Evolutionary conservation across 2,329 filamentous ascomycete species (phyloP), one percentile per base, ranked within the genome.

Genomic region (Lasiodiplodia citricola): DNA sequence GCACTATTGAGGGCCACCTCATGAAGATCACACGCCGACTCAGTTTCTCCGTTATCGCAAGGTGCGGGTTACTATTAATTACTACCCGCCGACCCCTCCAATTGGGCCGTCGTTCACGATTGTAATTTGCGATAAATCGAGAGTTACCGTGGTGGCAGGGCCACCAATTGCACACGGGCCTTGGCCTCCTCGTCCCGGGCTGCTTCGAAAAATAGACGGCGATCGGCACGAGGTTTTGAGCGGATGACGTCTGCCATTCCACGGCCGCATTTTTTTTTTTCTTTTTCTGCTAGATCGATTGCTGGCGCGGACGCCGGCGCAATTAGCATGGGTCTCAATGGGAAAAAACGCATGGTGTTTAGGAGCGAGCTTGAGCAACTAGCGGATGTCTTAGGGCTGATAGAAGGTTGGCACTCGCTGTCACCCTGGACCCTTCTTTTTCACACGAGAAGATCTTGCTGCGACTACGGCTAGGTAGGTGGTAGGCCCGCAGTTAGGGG

Each of bases 91-190:
- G 60, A 64, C 60, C 60, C 60, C 60, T 47, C 60, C 44, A 64
- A 52, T 64, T 47, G 58, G 28, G 28, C 35, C n/a, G 41, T 8
- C 23, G 21, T 51, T 35, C 25, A 35, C 28, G 44, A 14, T 31
- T 25, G 47, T 21, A 64, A 64, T 51, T 38, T 64, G 28, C 47
- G 60, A 44, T 28, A 6, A 21, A 47, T n/a, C 28, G 57, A 52
- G 58, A 8, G 16, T 18, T 37, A 8, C 21, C 57, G 38, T 10
- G 47, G 60, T n/a, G 60, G 31, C 44, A 52, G 47, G 60, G 60
- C 60, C 47, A 64, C 47, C 60, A 64, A 64, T 64, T 52, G 25
- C 60, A 52, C 60, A 64, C 60, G 60, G 60, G 5, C 44, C 60
- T 44, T 28, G 25, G 14, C 23, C 37, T 31, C 57, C 38, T 21